Evolutionary conservation across 495 filamentous ascomycete genomes (phyloP).

Genomic region (Astrothelium subdiscretum): DNA sequence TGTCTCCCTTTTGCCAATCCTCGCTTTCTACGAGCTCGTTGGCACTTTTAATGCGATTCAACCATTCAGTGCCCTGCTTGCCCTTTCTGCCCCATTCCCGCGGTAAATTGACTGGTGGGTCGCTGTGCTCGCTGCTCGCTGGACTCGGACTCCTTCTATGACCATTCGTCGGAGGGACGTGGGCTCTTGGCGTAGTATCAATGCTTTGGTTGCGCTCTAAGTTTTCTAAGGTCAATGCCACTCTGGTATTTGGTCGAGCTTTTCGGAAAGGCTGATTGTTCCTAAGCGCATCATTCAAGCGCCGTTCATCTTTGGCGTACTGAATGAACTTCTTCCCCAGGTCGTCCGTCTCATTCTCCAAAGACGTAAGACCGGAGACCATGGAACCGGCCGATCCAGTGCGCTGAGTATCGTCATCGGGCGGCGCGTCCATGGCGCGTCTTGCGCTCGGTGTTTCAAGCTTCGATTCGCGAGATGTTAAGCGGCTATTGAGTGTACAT

Average conservation of each 20-base stretch:
- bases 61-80: slow-evolving; percentile 41
- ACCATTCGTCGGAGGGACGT: neutral
- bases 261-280: slow-evolving; percentile 24
- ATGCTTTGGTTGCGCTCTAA: slow-evolving; percentile 17
- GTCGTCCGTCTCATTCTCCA: slow-evolving; percentile 29
- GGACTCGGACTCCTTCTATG: slow-evolving; percentile 9
- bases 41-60: slow-evolving; percentile 27
- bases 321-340: slow-evolving; percentile 25
- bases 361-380: slow-evolving; percentile 19
- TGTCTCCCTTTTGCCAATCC: slow-evolving; percentile 13
- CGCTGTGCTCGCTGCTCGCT: slow-evolving; percentile 28
- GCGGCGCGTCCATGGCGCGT: neutral
- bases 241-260: slow-evolving; percentile 21
- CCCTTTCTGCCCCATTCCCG: slow-evolving; percentile 47
- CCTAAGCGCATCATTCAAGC: slow-evolving; percentile 21
- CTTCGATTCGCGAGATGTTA: neutral
- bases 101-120: slow-evolving; percentile 45
- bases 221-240: slow-evolving; percentile 21
- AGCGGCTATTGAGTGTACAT: neutral
- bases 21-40: slow-evolving; percentile 22
- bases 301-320: slow-evolving; percentile 21
- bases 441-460: neutral
- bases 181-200: neutral
- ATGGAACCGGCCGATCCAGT: slow-evolving; percentile 14
- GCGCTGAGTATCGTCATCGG: slow-evolving; percentile 18